Evolutionary conservation across 2,329 filamentous ascomycete species (phyloP).

Genomic region (Beauveria sp.): DNA sequence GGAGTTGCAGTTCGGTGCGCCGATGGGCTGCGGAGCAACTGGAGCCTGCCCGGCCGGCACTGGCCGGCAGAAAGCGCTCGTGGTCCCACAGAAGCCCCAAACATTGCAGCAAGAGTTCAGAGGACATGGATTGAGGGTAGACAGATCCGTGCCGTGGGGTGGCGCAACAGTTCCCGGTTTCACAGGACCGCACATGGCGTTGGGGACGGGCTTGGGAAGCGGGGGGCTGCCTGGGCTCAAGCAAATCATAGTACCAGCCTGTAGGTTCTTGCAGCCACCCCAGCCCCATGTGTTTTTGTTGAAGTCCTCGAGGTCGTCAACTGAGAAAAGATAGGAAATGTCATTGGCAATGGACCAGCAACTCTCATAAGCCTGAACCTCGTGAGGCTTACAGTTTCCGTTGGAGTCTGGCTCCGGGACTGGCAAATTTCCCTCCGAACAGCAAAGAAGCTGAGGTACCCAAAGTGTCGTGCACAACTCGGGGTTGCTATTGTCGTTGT

Average conservation of each 20-base stretch:
- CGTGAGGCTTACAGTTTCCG: conserved; percentile 22
- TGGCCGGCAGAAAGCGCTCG: conserved; percentile 29
- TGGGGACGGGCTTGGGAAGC: conserved; percentile 23
- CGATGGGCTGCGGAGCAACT: neutral
- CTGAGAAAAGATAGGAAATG: conserved; percentile 23
- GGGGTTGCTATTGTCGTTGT: neutral
- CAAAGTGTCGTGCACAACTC: neutral
- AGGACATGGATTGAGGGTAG: conserved; percentile 22
- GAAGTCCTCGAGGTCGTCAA: conserved; percentile 27
- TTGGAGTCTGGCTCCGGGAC: conserved; percentile 23
- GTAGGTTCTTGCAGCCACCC: conserved; percentile 20
- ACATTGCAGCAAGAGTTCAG: conserved; percentile 25
- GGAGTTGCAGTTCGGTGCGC: conserved; percentile 1
- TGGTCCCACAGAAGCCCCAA: conserved; percentile 36
- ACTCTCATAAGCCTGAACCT: conserved; percentile 24
- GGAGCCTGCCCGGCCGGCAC: neutral
- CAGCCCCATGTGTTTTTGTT: conserved; percentile 31
- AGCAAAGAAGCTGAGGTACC: conserved; percentile 32
- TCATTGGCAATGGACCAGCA: conserved; percentile 26
- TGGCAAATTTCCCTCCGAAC: conserved; percentile 25
- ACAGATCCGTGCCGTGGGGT: conserved; percentile 14
- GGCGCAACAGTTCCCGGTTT: conserved; percentile 21
- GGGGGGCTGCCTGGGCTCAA: conserved; percentile 26
- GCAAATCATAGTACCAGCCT: conserved; percentile 23
- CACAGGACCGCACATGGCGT: conserved; percentile 28